Conservation (phyloP, 2,329 filamentous ascomycete genomes). For the Diplodia sapinea region DNA sequence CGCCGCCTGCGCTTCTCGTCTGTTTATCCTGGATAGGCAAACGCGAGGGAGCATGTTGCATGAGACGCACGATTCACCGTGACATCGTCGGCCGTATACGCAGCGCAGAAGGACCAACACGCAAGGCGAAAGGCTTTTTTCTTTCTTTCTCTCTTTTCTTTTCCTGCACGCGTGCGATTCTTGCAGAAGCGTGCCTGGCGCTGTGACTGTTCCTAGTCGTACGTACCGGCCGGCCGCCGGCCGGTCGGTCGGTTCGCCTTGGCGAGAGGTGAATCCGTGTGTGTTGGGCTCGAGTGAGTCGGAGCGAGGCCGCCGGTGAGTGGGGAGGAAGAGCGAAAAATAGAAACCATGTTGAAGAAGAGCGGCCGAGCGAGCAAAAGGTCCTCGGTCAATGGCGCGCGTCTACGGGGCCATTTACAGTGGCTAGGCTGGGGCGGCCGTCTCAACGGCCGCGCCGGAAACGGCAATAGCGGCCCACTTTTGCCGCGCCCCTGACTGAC, state of each 20-base stretch:
- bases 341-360: not conserved
- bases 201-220: conserved; percentile 21
- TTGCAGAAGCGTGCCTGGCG: not conserved
- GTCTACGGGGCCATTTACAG: not conserved
- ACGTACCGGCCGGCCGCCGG: conserved; percentile 2
- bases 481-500: conserved; percentile 7
- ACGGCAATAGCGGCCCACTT: conserved; percentile 16
- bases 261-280: too few species aligned
- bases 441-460: conserved; percentile 6
- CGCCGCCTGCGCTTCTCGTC: not conserved
- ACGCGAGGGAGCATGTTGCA: conserved; percentile 16
- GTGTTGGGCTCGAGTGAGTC: too few species aligned
- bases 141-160: not conserved
- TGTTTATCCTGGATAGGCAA: conserved; percentile 13
- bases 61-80: conserved; percentile 22
- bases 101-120: not conserved
- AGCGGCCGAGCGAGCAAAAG: not conserved
- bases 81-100: conserved; percentile 5
- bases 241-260: not conserved
- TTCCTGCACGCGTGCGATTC: not conserved
- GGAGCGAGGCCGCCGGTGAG: too few species aligned
- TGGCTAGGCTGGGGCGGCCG: conserved; percentile 10
- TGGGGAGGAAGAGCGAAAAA: not conserved
- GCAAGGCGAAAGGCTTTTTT: not conserved
- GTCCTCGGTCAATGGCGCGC: not conserved